A percentile compares a stretch with the other conserved stretches of the same genome.
phyloP scores from a whole-genome alignment of 2,329 filamentous ascomycete species.

The Incumbomyces lentus region DNA sequence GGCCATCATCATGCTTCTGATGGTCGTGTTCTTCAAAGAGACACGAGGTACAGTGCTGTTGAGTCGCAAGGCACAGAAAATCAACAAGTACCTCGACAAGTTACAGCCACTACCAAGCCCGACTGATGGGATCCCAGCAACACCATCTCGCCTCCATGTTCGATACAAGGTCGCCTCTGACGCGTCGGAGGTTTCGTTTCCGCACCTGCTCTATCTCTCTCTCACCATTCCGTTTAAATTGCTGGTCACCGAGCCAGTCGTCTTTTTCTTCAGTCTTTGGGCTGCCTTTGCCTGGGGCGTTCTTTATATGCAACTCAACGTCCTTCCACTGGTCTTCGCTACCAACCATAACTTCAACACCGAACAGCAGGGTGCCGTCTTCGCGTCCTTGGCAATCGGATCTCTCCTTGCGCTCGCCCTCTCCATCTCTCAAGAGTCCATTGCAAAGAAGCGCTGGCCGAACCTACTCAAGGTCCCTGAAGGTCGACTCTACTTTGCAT shows the following conservation, averaged over 20 bases:
- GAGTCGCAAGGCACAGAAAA: constrained; percentile 57
- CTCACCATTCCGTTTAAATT: constrained; percentile 32
- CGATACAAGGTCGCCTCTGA: constrained; percentile 19
- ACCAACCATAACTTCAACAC: constrained; percentile 57
- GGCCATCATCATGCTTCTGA: constrained; percentile 50
- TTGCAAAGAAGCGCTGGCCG: constrained; percentile 18
- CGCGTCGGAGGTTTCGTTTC: constrained; percentile 13
- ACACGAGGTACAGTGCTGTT: constrained; percentile 73
- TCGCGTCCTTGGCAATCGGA: constrained; percentile 61
- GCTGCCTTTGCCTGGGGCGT: constrained; percentile 83
- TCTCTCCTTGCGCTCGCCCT: constrained; percentile 55
- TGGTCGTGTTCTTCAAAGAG: constrained; percentile 66
- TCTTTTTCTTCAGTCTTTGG: constrained; percentile 72
- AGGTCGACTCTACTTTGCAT: constrained; percentile 71
- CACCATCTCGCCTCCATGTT: constrained; percentile 22
- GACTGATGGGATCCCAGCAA: constrained; percentile 27
- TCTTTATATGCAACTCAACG: constrained; percentile 72
- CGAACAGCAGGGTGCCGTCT: constrained; percentile 60
- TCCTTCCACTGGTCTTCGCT: constrained; percentile 67
- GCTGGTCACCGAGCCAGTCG: constrained; percentile 53
- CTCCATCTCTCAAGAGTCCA: constrained; percentile 59
- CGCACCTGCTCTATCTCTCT: constrained; percentile 19
- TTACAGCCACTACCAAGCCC: constrained; percentile 29
- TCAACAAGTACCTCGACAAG: constrained; percentile 72
- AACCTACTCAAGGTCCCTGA: constrained; percentile 50